phyloP scores from a whole-genome alignment of 148 eudicot species.

The Vaccinium macrocarpon region DNA sequence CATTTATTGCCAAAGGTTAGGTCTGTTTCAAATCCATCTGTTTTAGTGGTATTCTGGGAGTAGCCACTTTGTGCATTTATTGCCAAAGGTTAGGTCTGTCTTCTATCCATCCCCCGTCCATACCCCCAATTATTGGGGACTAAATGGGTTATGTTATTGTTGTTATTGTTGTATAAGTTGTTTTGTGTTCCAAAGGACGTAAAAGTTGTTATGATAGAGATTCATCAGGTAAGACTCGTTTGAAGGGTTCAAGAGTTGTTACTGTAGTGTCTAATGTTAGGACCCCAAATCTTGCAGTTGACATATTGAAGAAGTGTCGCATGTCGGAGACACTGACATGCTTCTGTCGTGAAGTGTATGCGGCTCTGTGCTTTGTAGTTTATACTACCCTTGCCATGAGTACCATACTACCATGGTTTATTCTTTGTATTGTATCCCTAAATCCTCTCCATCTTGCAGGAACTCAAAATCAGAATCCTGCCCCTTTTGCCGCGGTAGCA shows the following conservation, averaged over 20 bases:
- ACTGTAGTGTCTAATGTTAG: not conserved
- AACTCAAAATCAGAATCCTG: constrained; percentile 70
- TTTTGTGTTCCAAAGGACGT: not conserved
- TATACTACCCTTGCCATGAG: not conserved
- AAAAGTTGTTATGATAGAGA: not conserved
- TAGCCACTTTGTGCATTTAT: too few relatives aligned
- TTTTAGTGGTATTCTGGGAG: too few relatives aligned
- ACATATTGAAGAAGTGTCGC: not conserved
- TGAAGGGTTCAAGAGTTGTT: not conserved
- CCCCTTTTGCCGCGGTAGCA: constrained; percentile 78
- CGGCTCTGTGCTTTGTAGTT: not conserved
- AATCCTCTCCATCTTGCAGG: constrained; percentile 39
- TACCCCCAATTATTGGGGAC: too few relatives aligned
- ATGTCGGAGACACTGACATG: not conserved
- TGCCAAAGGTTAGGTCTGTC: too few relatives aligned
- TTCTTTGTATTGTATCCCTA: not conserved
- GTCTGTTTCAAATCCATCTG: too few relatives aligned
- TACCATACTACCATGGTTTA: not conserved
- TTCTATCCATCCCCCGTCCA: too few relatives aligned
- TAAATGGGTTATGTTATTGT: too few relatives aligned
- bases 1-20: too few relatives aligned
- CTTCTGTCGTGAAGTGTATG: not conserved
- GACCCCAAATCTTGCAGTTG: not conserved
- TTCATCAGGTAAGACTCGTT: not conserved
- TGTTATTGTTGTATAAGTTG: not conserved